Evolutionary conservation across 108 stramenopile genomes (phyloP).

Genomic region (Cyclotella baltica): DNA sequence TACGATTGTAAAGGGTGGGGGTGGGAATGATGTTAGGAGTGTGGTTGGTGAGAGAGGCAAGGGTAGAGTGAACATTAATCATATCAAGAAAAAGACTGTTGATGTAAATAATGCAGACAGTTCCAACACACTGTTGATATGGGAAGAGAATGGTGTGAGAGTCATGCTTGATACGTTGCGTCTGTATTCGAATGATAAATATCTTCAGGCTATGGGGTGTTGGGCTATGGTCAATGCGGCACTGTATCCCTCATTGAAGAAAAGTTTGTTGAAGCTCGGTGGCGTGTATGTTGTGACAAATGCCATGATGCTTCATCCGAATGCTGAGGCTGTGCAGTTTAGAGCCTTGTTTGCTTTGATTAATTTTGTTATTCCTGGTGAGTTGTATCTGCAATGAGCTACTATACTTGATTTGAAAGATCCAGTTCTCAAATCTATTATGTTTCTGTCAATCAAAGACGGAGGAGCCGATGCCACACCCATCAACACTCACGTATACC

Average conservation of each 20-base stretch:
- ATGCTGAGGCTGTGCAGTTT: slow-evolving; percentile 62
- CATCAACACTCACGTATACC: slow-evolving; percentile 40
- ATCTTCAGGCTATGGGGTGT: slow-evolving; percentile 65
- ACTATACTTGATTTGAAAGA: neutral
- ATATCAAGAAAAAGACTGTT: neutral
- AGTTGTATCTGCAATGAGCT: no score
- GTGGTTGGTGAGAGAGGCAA: neutral
- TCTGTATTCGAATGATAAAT: slow-evolving; percentile 34
- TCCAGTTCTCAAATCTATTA: neutral
- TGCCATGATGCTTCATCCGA: slow-evolving; percentile 64
- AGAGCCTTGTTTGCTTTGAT: slow-evolving; percentile 65
- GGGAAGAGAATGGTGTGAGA: slow-evolving; percentile 53
- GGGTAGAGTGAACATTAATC: no score
- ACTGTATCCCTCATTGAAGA: slow-evolving; percentile 54
- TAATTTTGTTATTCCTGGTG: slow-evolving; percentile 66
- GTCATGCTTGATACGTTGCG: slow-evolving; percentile 64
- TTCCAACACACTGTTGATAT: neutral
- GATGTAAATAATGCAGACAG: neutral
- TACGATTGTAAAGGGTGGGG: slow-evolving; percentile 35
- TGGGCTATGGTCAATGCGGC: slow-evolving; percentile 69
- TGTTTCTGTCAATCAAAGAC: neutral
- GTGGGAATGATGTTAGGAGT: neutral
- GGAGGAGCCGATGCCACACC: slow-evolving; percentile 31
- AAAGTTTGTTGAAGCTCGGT: slow-evolving; percentile 36
- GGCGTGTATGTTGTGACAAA: slow-evolving; percentile 57